A percentile compares a stretch with the other conserved stretches of the same genome.
Evolutionary conservation across 306 rosid genomes (phyloP).

Genomic region (Casuarina cunninghamiana): DNA sequence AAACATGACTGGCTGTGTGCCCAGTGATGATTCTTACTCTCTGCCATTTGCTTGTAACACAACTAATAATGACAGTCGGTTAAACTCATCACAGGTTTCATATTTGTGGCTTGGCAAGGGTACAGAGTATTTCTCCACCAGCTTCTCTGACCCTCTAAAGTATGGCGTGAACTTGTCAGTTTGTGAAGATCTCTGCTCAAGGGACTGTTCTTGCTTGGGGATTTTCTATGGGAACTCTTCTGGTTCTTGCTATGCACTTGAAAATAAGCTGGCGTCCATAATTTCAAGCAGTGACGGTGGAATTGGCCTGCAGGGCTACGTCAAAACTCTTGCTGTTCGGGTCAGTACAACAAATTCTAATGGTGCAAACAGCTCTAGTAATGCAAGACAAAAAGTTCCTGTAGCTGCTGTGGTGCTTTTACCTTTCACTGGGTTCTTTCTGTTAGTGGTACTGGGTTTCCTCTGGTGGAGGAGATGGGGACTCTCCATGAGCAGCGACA

Average conservation of each 20-base stretch:
- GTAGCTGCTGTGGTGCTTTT: constrained; percentile 57
- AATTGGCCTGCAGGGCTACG: constrained; percentile 48
- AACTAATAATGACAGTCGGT: constrained; percentile 13
- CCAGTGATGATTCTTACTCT: constrained; percentile 54
- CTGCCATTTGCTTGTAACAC: constrained; percentile 56
- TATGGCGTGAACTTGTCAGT: constrained; percentile 45
- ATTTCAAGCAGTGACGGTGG: constrained; percentile 28
- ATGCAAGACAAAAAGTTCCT: constrained; percentile 43
- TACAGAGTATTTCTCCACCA: constrained; percentile 48
- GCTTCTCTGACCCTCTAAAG: constrained; percentile 45
- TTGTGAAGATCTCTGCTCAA: constrained; percentile 68
- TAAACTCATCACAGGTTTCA: constrained; percentile 51
- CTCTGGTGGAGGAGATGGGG: constrained; percentile 54
- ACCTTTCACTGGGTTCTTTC: constrained; percentile 54
- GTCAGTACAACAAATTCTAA: constrained; percentile 12
- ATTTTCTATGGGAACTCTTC: constrained; percentile 55
- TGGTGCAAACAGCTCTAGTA: constrained; percentile 6
- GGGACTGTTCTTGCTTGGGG: constrained; percentile 78
- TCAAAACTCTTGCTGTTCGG: constrained; percentile 40
- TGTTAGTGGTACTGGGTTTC: constrained; percentile 47
- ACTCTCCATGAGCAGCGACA: constrained; percentile 34
- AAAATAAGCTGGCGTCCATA: constrained; percentile 66
- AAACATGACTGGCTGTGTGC: constrained; percentile 55
- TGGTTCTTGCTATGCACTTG: constrained; percentile 68
- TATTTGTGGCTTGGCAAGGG: constrained; percentile 58